These are phyloP conservation scores for Hevea brasiliensis DNA, from an alignment of 345 rosid genomes.

Conservation along the genomic window DNA sequence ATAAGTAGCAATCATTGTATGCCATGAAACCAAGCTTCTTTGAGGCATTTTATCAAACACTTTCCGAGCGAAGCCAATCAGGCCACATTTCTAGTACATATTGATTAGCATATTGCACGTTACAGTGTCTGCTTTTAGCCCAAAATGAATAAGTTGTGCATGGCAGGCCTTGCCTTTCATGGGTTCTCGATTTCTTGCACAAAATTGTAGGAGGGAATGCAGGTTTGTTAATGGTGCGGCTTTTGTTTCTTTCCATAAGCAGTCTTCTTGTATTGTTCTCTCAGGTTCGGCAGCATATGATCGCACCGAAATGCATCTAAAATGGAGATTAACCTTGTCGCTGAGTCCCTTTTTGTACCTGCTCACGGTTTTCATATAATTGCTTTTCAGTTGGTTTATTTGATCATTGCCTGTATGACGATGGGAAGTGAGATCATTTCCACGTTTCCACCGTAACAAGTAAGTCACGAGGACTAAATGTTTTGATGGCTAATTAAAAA, in stretches of 20 bases:
- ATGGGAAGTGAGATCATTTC: too few relatives aligned
- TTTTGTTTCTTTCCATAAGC: background rate
- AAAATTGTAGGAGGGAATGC: conserved; percentile 43
- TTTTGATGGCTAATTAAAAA: too few relatives aligned
- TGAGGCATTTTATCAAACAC: conserved; percentile 72
- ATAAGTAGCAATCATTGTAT: conserved; percentile 57
- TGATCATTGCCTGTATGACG: background rate
- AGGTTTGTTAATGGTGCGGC: conserved; percentile 19
- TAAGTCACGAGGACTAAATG: too few relatives aligned
- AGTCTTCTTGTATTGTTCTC: background rate
- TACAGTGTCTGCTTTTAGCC: conserved; percentile 36
- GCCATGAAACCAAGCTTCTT: conserved; percentile 74
- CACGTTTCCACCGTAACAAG: too few relatives aligned
- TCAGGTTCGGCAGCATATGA: conserved; percentile 1
- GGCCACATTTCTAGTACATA: conserved; percentile 53
- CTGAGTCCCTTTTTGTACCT: conserved; percentile 1
- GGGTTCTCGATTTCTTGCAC: conserved; percentile 41
- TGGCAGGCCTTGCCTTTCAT: conserved; percentile 51
- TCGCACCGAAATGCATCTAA: background rate
- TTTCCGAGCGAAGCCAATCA: conserved; percentile 42
- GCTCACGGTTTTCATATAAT: conserved; percentile 4
- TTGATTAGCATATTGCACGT: conserved; percentile 59
- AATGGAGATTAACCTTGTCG: background rate
- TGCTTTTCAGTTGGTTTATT: background rate
- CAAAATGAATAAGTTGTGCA: conserved; percentile 41